Evolutionary conservation across 2,329 filamentous ascomycete species (phyloP).

Genomic region (Epichloe brachyelytri): DNA sequence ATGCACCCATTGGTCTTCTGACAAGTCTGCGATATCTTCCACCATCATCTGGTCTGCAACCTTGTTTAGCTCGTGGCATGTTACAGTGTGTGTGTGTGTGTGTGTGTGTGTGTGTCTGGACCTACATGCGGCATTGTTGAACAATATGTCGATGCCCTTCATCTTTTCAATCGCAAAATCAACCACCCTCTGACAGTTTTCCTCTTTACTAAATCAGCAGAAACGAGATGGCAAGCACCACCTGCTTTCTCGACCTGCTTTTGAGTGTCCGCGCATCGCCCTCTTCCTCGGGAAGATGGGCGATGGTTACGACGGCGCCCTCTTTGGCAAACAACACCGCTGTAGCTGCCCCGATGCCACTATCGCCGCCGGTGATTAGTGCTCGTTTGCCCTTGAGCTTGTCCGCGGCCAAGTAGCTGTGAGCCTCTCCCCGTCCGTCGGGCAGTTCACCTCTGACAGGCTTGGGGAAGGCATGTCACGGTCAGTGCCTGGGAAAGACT

Average conservation of each 20-base stretch:
- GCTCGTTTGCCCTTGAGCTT: constrained; percentile 67
- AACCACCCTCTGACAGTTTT: constrained; percentile 56
- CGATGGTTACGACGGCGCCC: constrained; percentile 60
- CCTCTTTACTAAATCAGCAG: constrained; percentile 51
- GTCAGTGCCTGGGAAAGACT: constrained; percentile 11
- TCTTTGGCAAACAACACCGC: constrained; percentile 73
- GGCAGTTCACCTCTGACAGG: constrained; percentile 4
- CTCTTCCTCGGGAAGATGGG: constrained; percentile 64
- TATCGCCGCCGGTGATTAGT: constrained; percentile 62
- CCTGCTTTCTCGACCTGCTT: constrained; percentile 55
- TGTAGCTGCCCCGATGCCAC: constrained; percentile 34
- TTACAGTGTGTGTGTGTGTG: too few species aligned
- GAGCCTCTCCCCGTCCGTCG: constrained; percentile 38
- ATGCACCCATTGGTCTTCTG: constrained; percentile 65
- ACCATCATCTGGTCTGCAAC: constrained; percentile 41
- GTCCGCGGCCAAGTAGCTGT: constrained; percentile 54
- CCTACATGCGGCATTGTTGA: constrained; percentile 60
- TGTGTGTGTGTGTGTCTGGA: background rate
- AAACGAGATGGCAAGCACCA: constrained; percentile 48
- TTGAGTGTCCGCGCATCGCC: constrained; percentile 66
- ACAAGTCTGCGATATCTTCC: constrained; percentile 55
- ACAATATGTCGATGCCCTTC: constrained; percentile 59
- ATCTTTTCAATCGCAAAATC: constrained; percentile 53
- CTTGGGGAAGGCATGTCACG: constrained; percentile 10
- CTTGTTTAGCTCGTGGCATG: background rate